Base-by-base conservation (phyloP, 2,329 filamentous ascomycete genomes). In the Trichophyton schoenleinii region DNA sequence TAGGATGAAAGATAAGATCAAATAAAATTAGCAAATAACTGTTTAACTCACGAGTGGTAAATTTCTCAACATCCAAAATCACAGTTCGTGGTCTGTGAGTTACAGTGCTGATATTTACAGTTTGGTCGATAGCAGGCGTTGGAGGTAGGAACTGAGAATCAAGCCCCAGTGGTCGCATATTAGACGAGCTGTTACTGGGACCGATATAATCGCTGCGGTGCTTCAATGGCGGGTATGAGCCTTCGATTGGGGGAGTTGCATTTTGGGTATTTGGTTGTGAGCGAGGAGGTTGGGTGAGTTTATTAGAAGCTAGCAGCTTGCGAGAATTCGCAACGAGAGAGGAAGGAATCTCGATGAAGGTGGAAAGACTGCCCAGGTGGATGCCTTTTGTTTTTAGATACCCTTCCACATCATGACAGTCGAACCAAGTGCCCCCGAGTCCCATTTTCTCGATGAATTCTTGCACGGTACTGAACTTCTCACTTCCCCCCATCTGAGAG, bases 341-440 rank as follows among this genome's bases (percentile, higher is more conserved):
- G 3, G 63, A 48, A 2, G 68, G 66, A n/a, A 70, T 62, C 2
- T 68, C 66, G 38, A 72, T 58, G 57, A 69, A 70, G 48, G 67
- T 62, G n/a, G 68, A 69, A 20, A 68, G 69, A 0, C 66, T 68
- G 57, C 70, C 68, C 11, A 73, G 52, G 44, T 64, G 65, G 22
- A 75, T 63, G 1, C 72, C 72, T 42, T 68, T 69, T 15, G 64
- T 78, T 46, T 80, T 80, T 2, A 95, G 75, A 69, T 91, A 94
- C 11, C 82, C 79, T 71, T 94, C 87, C 0, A 91, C 85, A 70
- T 94, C 89, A 63, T 88, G 81, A 0, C 84, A 76, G 68, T 94
- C 88, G 66, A 87, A 88, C 78, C 89, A 94, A 58, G 88, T 83
- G 3, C 88, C 88, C 63, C 87, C 81, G 63, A 86, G 87, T 0